These are phyloP conservation scores for Suillus tomentosus DNA, from an alignment of 768 basidiomycete species.

Conservation along the genomic window DNA sequence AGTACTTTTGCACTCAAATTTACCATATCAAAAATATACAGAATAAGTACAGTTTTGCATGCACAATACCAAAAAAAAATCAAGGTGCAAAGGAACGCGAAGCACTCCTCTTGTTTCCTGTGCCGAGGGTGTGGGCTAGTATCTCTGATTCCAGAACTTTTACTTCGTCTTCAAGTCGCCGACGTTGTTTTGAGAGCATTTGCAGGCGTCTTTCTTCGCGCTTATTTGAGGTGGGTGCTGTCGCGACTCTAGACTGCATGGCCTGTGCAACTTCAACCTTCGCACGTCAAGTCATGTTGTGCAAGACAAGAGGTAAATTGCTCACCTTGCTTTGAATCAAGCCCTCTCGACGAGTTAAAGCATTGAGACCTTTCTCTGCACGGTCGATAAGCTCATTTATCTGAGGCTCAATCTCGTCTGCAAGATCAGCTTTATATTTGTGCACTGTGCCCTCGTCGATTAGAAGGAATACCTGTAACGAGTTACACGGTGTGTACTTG, in stretches of 20 bases:
- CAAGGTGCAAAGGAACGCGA: no score
- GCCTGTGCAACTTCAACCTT: slow-evolving; percentile 59
- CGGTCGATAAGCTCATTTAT: slow-evolving; percentile 73
- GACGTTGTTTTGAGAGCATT: slow-evolving; percentile 63
- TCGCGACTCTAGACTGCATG: slow-evolving; percentile 42
- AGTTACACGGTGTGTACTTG: slow-evolving; percentile 11
- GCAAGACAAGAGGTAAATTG: slow-evolving; percentile 2
- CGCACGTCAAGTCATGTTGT: background rate
- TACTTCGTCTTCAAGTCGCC: slow-evolving; percentile 67
- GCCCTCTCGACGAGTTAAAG: slow-evolving; percentile 62
- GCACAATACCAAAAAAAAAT: no score
- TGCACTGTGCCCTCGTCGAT: slow-evolving; percentile 73
- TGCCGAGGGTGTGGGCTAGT: no score
- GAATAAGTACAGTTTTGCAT: no score
- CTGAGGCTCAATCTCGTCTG: slow-evolving; percentile 80
- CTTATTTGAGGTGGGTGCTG: slow-evolving; percentile 58
- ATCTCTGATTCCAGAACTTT: slow-evolving; percentile 63
- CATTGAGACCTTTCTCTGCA: slow-evolving; percentile 67
- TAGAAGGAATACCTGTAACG: slow-evolving; percentile 66
- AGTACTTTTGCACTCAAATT: no score
- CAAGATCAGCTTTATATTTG: slow-evolving; percentile 72
- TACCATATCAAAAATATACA: no score
- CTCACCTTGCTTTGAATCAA: slow-evolving; percentile 65
- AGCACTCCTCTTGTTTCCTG: no score
- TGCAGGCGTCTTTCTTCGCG: slow-evolving; percentile 67